These are phyloP conservation scores for Geotrichum cucujoidarum DNA, from an alignment of 1,139 yeast species.

Conservation along the genomic window DNA sequence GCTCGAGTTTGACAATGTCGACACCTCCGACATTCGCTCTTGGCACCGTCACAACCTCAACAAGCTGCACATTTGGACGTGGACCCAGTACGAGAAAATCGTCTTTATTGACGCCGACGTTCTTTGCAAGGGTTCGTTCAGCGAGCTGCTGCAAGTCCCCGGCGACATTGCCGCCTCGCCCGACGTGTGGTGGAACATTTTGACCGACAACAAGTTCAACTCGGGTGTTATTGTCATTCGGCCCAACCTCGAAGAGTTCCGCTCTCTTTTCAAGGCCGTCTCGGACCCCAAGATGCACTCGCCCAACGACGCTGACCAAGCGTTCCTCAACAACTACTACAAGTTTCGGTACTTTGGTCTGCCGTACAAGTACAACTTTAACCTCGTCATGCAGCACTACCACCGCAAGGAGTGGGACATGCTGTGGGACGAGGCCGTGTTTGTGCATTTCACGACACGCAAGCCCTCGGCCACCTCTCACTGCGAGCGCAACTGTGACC, in stretches of 20 bases:
- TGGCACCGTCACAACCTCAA: conserved; percentile 29
- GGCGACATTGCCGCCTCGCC: conserved; percentile 29
- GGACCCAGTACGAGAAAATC: conserved; percentile 29
- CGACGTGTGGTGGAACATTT: conserved; percentile 28
- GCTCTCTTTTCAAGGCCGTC: conserved; percentile 24
- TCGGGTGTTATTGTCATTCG: conserved; percentile 28
- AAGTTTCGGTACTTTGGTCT: conserved; percentile 24
- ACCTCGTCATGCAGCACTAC: conserved; percentile 25
- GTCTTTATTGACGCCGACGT: conserved; percentile 30
- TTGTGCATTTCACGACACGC: conserved; percentile 26
- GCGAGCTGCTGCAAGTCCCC: conserved; percentile 25
- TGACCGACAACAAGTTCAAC: conserved; percentile 26
- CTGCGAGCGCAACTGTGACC: conserved; percentile 18
- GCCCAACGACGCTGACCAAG: conserved; percentile 30
- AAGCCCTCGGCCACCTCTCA: conserved; percentile 13
- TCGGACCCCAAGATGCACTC: conserved; percentile 28
- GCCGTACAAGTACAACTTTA: conserved; percentile 28
- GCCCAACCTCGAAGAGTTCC: conserved; percentile 27
- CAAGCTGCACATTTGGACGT: conserved; percentile 29
- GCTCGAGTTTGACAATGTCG: conserved; percentile 26
- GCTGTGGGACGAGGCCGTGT: conserved; percentile 28
- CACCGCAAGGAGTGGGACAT: conserved; percentile 24
- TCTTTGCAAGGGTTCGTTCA: conserved; percentile 26
- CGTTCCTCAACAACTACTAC: conserved; percentile 26
- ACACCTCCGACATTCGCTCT: conserved; percentile 23